Evolutionary conservation across 305 asterid species (phyloP), one percentile per base, ranked within the genome.

Genomic region (Nicotiana rustica): DNA sequence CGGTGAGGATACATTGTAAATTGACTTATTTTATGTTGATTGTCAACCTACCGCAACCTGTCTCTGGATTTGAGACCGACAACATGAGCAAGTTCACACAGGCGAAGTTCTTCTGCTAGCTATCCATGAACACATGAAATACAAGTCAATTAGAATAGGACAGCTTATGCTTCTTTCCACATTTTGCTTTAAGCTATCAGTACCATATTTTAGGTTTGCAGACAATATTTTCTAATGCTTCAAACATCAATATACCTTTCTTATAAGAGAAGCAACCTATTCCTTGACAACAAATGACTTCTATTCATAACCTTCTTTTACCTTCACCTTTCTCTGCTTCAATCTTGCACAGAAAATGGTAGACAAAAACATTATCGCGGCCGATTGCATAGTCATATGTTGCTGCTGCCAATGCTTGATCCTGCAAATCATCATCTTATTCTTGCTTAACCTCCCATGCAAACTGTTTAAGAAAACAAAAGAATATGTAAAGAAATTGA

Each of bases 341-440:
- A 29, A 38, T 71, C 79, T 78, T 49, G 7, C 35, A 33, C 19
- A 77, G 19, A 62, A 68, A 82, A 95, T 93, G 98, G 95, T 89
- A 77, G 99, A 95, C 81, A 79, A 73, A 15, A 93, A 89, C 89
- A 83, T 86, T 69, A 83, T 89, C 36, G 97, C 97, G 29, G 97
- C 97, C 7, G 98, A 95, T 67, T 93, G 99, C 88, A 84, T 93
- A 67, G 93, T 95, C 83, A 64, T 95, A 69, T 91, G 89, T 36
- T 95, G 99, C 70, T 95, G 97, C 89, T 95, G 98, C 77, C 92
- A 92, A 77, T 93, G 95, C 88, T 84, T 93, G 93, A 85, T 95
- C 82, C 89, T 95, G 81, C 93, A 93, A 81, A 81, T 95, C 85
- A 86, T 95, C 82, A 80, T 92, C 87, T 86, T 91, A 82, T 15